These are phyloP conservation scores for Phaeosphaeria sp. DNA, from an alignment of 2,329 filamentous ascomycete genomes.

Conservation along the genomic window DNA sequence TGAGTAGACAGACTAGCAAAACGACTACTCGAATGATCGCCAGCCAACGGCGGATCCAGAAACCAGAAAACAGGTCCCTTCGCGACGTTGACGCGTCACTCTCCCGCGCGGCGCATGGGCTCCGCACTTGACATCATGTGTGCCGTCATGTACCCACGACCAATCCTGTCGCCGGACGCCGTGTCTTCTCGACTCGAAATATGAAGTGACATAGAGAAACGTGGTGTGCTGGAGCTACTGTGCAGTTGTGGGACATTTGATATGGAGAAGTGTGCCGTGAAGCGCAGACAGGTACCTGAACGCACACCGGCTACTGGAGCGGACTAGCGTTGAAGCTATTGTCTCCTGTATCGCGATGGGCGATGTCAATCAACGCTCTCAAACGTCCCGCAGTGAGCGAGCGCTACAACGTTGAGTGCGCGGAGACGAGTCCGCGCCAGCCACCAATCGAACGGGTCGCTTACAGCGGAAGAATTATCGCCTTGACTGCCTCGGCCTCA, in stretches of 20 bases:
- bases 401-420: neutral
- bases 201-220: neutral
- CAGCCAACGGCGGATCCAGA: slow-evolving; percentile 4
- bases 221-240: neutral
- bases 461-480: neutral
- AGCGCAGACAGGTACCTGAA: neutral
- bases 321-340: neutral
- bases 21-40: slow-evolving; percentile 10
- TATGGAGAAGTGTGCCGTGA: neutral
- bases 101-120: slow-evolving; percentile 3
- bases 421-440: neutral
- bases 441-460: neutral
- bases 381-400: slow-evolving; percentile 2
- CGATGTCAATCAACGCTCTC: slow-evolving; percentile 7
- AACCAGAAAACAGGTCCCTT: slow-evolving; percentile 20
- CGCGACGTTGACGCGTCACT: slow-evolving; percentile 7
- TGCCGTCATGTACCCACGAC: neutral
- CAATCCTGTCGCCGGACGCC: neutral
- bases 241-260: neutral
- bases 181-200: neutral
- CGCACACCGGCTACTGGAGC: neutral
- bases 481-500: neutral
- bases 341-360: neutral
- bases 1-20: neutral
- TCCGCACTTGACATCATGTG: slow-evolving; percentile 21